Conservation (phyloP, 202 grass and related monocot genomes). For the Schoenoplectus tabernaemontani region DNA sequence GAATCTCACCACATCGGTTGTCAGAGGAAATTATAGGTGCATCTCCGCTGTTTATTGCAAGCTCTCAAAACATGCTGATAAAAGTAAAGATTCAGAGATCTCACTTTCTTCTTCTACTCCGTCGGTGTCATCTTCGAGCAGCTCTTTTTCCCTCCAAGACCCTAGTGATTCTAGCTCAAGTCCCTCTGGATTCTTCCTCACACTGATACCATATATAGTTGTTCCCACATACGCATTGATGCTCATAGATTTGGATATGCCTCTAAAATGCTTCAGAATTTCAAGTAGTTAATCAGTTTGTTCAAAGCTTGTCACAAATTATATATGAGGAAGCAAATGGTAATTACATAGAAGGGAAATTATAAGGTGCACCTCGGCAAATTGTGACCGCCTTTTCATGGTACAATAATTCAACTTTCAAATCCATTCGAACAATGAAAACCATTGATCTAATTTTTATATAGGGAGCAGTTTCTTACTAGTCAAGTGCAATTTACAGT, state of each 20-base stretch:
- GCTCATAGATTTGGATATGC: conserved; percentile 84
- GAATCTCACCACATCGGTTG: conserved; percentile 70
- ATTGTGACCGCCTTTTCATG: not conserved
- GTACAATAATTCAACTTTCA: not conserved
- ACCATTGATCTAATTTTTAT: not conserved
- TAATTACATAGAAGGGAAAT: not conserved
- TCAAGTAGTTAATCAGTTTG: conserved; percentile 51
- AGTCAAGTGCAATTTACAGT: not conserved
- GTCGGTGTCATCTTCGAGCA: conserved; percentile 66
- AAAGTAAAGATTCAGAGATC: conserved; percentile 32
- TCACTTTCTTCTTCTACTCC: conserved; percentile 34
- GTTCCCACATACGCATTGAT: conserved; percentile 71
- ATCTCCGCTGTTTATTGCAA: conserved; percentile 94
- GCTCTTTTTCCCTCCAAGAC: conserved; percentile 51
- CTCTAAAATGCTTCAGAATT: conserved; percentile 76
- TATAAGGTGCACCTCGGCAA: not conserved
- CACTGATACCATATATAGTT: conserved; percentile 40
- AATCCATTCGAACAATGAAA: not conserved
- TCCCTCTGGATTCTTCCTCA: conserved; percentile 33
- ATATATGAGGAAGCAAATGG: too few species aligned
- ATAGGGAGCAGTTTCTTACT: not conserved
- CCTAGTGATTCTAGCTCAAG: conserved; percentile 40
- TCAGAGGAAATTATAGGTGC: conserved; percentile 92
- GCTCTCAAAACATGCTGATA: conserved; percentile 41
- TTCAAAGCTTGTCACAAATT: too few species aligned